Evolutionary conservation across 2,329 filamentous ascomycete genomes (phyloP).

Genomic region (Cytospora leucostoma): DNA sequence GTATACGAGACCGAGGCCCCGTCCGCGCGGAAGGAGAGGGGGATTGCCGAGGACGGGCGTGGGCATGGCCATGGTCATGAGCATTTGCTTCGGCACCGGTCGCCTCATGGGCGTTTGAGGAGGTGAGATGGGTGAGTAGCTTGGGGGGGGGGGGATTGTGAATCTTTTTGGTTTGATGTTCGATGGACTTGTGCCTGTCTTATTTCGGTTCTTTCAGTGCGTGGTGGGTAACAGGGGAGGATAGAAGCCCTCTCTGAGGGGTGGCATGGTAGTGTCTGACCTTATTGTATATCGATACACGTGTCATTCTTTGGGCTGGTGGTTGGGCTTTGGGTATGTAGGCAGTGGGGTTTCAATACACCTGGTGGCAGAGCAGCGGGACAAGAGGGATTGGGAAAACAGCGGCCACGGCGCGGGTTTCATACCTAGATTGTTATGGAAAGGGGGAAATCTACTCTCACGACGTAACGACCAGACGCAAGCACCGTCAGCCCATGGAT

Average conservation of each 20-base stretch:
- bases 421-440: background rate
- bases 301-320: background rate
- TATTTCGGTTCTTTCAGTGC: background rate
- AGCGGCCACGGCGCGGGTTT: background rate
- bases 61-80: constrained; percentile 33
- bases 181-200: background rate
- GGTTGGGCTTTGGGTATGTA: background rate
- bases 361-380: background rate
- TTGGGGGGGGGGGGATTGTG: background rate
- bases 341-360: background rate
- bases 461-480: background rate
- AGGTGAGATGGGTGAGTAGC: background rate
- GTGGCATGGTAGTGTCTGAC: background rate
- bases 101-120: constrained; percentile 16
- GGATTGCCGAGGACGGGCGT: background rate
- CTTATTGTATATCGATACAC: background rate
- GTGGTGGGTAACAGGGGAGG: background rate
- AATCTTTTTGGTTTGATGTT: background rate
- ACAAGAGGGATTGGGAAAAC: background rate
- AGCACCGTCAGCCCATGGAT: background rate
- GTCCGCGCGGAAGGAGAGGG: constrained; percentile 10
- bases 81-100: constrained; percentile 29
- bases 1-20: constrained; percentile 35
- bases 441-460: background rate
- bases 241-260: background rate